Percentiles rank a stretch among this genome's conserved stretches.
These are phyloP conservation scores for Exserohilum turcica DNA, from an alignment of 2,329 filamentous ascomycete species.

Conservation along the genomic window DNA sequence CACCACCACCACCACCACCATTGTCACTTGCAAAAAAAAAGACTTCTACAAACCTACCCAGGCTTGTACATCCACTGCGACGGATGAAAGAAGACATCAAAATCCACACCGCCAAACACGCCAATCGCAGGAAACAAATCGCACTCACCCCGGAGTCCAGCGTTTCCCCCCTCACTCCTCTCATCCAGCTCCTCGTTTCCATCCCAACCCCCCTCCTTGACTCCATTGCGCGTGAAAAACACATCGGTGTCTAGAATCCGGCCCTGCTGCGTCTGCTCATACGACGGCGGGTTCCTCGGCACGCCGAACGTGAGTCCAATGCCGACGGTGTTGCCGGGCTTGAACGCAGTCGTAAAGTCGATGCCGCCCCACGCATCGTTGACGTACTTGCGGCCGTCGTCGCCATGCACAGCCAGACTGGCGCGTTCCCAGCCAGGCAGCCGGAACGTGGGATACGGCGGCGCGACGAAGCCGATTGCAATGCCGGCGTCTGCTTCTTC, in stretches of 20 bases:
- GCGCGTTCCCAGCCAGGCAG: conserved; percentile 82
- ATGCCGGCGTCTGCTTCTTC: conserved; percentile 60
- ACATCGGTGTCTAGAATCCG: conserved; percentile 58
- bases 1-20: no score
- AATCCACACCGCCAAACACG: conserved; percentile 69
- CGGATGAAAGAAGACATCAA: conserved; percentile 69
- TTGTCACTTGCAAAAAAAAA: no score
- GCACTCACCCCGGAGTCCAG: conserved; percentile 71
- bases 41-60: conserved; percentile 17
- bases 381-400: conserved; percentile 77
- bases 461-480: conserved; percentile 71
- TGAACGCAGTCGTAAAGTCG: conserved; percentile 68
- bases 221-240: conserved; percentile 74
- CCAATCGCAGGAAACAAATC: conserved; percentile 75
- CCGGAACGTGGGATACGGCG: conserved; percentile 77
- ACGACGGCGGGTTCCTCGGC: conserved; percentile 43
- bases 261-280: conserved; percentile 33
- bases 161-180: conserved; percentile 64
- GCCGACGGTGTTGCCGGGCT: conserved; percentile 69
- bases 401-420: conserved; percentile 75
- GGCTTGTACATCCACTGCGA: conserved; percentile 61
- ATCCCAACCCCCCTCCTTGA: conserved; percentile 67
- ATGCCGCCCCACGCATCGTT: conserved; percentile 76
- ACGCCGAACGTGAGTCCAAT: conserved; percentile 69
- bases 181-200: conserved; percentile 75